Base-by-base conservation (phyloP, 2,329 filamentous ascomycete genomes). In the Magnaporthales sp. region DNA sequence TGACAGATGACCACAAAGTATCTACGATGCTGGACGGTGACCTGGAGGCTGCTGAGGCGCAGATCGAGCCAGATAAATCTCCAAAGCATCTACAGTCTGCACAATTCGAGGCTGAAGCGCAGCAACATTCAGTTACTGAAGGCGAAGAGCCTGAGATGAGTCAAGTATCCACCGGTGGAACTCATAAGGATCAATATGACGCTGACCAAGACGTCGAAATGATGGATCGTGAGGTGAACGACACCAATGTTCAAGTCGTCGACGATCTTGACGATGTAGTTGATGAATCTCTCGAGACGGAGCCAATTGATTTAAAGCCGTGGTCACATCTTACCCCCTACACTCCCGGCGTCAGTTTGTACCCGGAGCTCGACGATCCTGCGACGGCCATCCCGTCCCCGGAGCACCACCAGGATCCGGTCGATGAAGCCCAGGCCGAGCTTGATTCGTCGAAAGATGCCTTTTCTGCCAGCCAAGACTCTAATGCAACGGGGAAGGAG, bases 261-360 rank as follows among this genome's bases (percentile, higher is more conserved):
- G 56, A 60, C 5, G 56, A 60, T 7, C 56, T 27, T 13, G 56
- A 60, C 8, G 5, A 15, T 8, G 56, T 15, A 60, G 24, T 24
- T 19, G 56, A 60, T 15, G 56, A 60, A 10, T 7, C 27, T 60
- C 24, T 29, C 10, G 56, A 60, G 26, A 11, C 24, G 3, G 56
- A 60, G 13, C 24, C 24, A 27, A 10, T 19, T 22, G 51, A 38
- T n/a, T 22, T 27, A 13, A 51, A 65, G 64, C 68, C 68, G 0
- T 71, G 71, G 69, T 67, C 69, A 19, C 30, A 31, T 1, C 64
- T 72, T 9, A 70, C 69, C 15, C 70, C 71, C 1, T 72, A 69
- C 32, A 62, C 67, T 24, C 22, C 54, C 15, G 69, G 67, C 19
- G 10, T 15, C 26, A 19, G 67, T 7, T 66, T 62, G 27, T 71